These are phyloP conservation scores for Pyrenochaeta sp. DNA, from an alignment of 2,329 filamentous ascomycete genomes.

Conservation along the genomic window DNA sequence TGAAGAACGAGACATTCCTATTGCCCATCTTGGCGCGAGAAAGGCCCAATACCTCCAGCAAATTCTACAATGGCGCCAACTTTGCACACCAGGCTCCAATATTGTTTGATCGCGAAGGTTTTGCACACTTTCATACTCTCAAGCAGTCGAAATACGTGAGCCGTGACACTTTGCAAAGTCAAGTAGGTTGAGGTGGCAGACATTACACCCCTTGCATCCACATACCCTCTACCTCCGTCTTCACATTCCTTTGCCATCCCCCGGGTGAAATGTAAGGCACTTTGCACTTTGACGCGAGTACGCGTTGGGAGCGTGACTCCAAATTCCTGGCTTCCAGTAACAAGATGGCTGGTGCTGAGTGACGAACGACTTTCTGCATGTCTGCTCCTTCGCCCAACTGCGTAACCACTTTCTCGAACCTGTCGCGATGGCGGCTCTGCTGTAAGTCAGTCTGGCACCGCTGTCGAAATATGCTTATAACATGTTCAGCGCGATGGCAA, in stretches of 20 bases:
- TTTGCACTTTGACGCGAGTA: slow-evolving; percentile 25
- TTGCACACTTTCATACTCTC: background rate
- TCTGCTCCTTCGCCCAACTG: slow-evolving; percentile 21
- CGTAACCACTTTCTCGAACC: slow-evolving; percentile 14
- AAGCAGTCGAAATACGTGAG: background rate
- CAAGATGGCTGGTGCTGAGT: slow-evolving; percentile 38
- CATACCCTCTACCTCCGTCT: slow-evolving; percentile 21
- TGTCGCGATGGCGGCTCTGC: slow-evolving; percentile 23
- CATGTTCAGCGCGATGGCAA: slow-evolving; percentile 21
- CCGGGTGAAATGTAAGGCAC: slow-evolving; percentile 32
- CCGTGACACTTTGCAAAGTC: background rate
- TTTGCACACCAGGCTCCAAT: background rate
- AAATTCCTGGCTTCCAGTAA: slow-evolving; percentile 38
- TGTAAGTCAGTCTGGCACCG: slow-evolving; percentile 19
- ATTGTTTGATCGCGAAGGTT: background rate
- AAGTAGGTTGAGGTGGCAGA: slow-evolving; percentile 31
- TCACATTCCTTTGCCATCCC: slow-evolving; percentile 39
- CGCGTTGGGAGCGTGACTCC: slow-evolving; percentile 35
- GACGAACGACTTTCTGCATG: slow-evolving; percentile 30
- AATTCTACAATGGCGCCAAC: background rate
- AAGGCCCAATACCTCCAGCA: background rate
- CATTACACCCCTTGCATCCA: slow-evolving; percentile 41
- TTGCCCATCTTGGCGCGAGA: background rate
- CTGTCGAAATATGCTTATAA: slow-evolving; percentile 7
- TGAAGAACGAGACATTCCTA: slow-evolving; percentile 7